Evolutionary conservation across 2,329 filamentous ascomycete species (phyloP), one percentile per base, ranked within the genome.

Genomic region (Akanthomyces dipterigenus): DNA sequence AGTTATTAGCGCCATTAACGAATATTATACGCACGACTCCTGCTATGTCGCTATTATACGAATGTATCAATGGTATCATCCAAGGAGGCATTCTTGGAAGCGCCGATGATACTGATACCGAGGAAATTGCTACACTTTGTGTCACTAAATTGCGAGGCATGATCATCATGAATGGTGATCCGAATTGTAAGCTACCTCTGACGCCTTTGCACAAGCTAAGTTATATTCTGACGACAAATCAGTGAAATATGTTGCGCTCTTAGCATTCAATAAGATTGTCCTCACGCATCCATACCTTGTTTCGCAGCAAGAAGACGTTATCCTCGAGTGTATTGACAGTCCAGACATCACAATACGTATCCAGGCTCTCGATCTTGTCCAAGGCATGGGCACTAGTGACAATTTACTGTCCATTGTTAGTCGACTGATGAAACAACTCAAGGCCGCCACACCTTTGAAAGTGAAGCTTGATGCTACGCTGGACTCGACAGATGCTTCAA

Each of bases 11-110:
- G 8, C 95, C 95, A 18, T 78, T 99, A 63, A 96, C 92, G 1
- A 91, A 90, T 66, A 88, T 99, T 53, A 98, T 99, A 65, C 88
- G 91, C 67, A 96, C 93, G 1, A 99, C 95, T 0, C 89, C 90
- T 5, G 95, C 95, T 31, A 98, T 98, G 95, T 98, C 95, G n/a
- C 77, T 99, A 31, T 78, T 98, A 6, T 99, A 99, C 69, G 95
- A 99, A 75, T 99, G 95, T 71, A 97, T 99, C 75, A 97, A 96
- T 72, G 95, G 95, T 26, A 96, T 99, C 64, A 96, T 99, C 63
- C 93, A 97, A 72, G 95, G 95, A 31, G 95, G 95, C 0, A 96
- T 99, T 62, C 78, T 99, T 55, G 90, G 91, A 36, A 90, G 88
- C 49, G 86, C 88, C 31, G 91, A 93, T 65, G 85, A 87, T 22